A percentile compares a stretch with the other conserved stretches of the same genome.
These are phyloP conservation scores for Glycyrrhiza uralensis DNA, from an alignment of 306 rosid genomes.

Conservation along the genomic window DNA sequence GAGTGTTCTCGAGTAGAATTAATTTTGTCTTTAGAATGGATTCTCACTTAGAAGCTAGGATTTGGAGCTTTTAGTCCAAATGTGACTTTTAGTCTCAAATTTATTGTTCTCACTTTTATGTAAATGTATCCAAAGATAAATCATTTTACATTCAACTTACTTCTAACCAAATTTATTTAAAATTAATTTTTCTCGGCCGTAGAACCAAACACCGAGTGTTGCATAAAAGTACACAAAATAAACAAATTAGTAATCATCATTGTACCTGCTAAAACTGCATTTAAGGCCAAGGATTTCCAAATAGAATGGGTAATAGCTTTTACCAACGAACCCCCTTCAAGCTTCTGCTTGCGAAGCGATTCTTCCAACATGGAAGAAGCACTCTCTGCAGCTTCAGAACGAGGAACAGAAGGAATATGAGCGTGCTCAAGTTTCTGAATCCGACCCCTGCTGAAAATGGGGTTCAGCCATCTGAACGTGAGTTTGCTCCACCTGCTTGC, in stretches of 20 bases:
- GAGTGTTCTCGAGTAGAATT: too few relatives aligned
- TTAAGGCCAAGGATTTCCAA: slow-evolving; percentile 54
- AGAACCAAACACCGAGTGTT: not conserved
- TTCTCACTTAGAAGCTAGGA: too few relatives aligned
- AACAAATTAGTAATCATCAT: not conserved
- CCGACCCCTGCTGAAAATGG: slow-evolving; percentile 64
- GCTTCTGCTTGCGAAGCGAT: slow-evolving; percentile 58
- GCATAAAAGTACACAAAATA: not conserved
- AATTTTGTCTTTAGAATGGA: too few relatives aligned
- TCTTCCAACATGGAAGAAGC: slow-evolving; percentile 61
- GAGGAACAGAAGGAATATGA: slow-evolving; percentile 69
- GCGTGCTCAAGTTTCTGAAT: slow-evolving; percentile 54
- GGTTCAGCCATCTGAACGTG: slow-evolving; percentile 77
- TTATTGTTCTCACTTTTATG: too few relatives aligned
- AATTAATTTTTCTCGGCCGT: too few relatives aligned
- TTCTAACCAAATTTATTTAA: too few relatives aligned
- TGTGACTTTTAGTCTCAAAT: too few relatives aligned
- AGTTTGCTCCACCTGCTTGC: slow-evolving; percentile 71
- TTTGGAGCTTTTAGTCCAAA: too few relatives aligned
- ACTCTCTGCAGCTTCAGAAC: slow-evolving; percentile 57
- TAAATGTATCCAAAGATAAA: too few relatives aligned
- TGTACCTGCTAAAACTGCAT: slow-evolving; percentile 81
- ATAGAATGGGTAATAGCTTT: slow-evolving; percentile 51
- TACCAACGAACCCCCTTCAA: slow-evolving; percentile 47
- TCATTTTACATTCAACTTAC: too few relatives aligned